Base-by-base conservation (phyloP, 2,329 filamentous ascomycete genomes). In the Diaporthe amygdali region DNA sequence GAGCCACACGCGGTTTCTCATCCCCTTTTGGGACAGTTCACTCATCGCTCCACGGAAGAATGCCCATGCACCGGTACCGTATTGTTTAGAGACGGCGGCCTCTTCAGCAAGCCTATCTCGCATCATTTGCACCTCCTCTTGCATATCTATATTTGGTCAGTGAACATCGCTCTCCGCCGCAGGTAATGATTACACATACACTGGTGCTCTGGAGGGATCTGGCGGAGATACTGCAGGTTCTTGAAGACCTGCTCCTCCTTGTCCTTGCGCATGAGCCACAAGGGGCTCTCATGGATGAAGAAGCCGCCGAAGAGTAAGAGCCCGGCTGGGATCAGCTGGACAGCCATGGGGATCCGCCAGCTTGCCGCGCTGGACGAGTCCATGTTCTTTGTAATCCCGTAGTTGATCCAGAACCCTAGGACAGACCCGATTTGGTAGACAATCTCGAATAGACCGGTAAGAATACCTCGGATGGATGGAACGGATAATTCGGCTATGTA, bases 401-500 rank as follows among this genome's bases (percentile, higher is more conserved):
- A 84, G 76, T 84, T 84, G 75, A 84, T 84, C 82, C 83, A 85
- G 77, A 90, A 90, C 15, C 88, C 88, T 5, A 90, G 79, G 7
- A 84, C 73, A 0, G 80, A 79, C 1, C 88, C 88, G 7, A 87
- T 84, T 73, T 90, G 88, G 72, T 89, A 88, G 0, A 86, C 84
- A 10, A 89, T 80, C 72, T 84, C 83, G 74, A 84, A 88, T 34
- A 88, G 77, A 17, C 88, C 88, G 8, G 88, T 88, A 3, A 90
- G 84, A 32, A 89, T 81, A 75, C 89, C 89, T 75, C 90, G 85
- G 67, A 86, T 89, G 2, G 86, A 86, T 0, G 89, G 85, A 74
- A 89, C 84, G 0, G 90, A 89, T 68, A 88, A 86, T 77, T 92
- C 90, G 12, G 89, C 87, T 71, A 91, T 89, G 77, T 92, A 92